These are phyloP conservation scores for Erysimum cheiri DNA, from an alignment of 441 rosid genomes.

Conservation along the genomic window DNA sequence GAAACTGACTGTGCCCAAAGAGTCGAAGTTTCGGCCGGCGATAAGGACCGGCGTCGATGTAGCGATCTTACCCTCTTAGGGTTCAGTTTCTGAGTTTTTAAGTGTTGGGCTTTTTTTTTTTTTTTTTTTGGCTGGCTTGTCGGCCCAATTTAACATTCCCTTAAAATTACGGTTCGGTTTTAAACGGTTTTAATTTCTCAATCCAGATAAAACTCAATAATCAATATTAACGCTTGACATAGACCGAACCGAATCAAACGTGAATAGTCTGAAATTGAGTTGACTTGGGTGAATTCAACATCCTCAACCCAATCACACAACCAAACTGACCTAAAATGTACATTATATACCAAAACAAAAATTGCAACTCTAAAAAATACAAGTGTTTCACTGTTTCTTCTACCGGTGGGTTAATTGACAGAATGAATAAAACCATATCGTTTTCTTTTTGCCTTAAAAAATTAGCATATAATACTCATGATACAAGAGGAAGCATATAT, in stretches of 20 bases:
- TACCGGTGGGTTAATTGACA: not conserved
- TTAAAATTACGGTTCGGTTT: constrained; percentile 12
- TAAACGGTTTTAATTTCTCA: not conserved
- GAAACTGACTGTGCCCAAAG: not conserved
- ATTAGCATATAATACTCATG: not conserved
- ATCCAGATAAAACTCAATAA: not conserved
- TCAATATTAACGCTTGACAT: not conserved
- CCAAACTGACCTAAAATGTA: not conserved
- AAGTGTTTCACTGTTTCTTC: not conserved
- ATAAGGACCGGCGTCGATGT: constrained; percentile 29
- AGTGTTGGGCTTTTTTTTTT: constrained; percentile 26
- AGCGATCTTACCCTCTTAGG: constrained; percentile 20
- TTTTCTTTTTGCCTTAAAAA: not conserved
- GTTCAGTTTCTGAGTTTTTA: constrained; percentile 23
- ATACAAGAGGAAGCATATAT: not conserved
- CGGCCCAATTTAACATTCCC: constrained; percentile 15
- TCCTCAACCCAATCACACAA: not conserved
- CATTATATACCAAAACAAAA: not conserved
- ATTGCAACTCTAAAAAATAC: not conserved
- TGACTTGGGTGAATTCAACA: not conserved
- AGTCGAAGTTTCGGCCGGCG: constrained; percentile 29
- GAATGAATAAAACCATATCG: not conserved
- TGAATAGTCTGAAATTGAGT: not conserved
- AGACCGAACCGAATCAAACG: not conserved
- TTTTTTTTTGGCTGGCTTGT: not conserved